Base-by-base conservation (phyloP, 306 rosid species). In the Lablab purpureus region DNA sequence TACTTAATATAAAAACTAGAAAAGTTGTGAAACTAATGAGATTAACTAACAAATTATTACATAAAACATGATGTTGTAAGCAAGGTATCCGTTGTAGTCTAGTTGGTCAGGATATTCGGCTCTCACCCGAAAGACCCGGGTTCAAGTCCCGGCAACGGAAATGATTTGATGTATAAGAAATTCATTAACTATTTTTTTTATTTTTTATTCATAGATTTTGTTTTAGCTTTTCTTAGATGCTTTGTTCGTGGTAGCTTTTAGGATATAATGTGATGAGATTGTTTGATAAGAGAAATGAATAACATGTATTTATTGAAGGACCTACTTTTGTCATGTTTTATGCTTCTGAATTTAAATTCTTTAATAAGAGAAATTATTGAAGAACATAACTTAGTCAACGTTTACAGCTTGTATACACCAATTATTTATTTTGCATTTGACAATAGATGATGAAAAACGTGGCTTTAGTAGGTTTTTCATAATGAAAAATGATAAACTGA, bases 71-170 rank as follows among this genome's bases (percentile, higher is more conserved):
- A 3, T 28, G 3, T 0, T 0, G 3, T 0, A 0, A 0, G 6
- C 3, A 10, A 34, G 0, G 0, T 0, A 11, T 74, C 85, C 87
- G 85, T 87, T 87, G 90, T 77, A 88, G 92, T 86, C 82, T 86
- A 82, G 85, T 51, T 70, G 88, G 90, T 84, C 28, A 79, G 83
- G 85, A 79, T 60, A 81, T 74, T 83, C 85, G 87, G 81, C 75
- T 82, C 88, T 80, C 84, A 84, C 87, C 84, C 87, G 78, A 82
- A 32, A 68, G 80, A 81, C 81, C 86, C 84, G 90, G 87, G 82
- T 87, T 85, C 87, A 12, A 85, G 59, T 87, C 86, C 83, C 85
- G 88, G 91, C 87, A 87, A 87, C 87, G 88, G 90, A 73, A n/a
- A n/a, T n/a, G n/a, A n/a, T n/a, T n/a, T n/a, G n/a, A n/a, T n/a